Conservation (phyloP, 2,329 filamentous ascomycete species). For the Cladosporium austrohemisphaericum region DNA sequence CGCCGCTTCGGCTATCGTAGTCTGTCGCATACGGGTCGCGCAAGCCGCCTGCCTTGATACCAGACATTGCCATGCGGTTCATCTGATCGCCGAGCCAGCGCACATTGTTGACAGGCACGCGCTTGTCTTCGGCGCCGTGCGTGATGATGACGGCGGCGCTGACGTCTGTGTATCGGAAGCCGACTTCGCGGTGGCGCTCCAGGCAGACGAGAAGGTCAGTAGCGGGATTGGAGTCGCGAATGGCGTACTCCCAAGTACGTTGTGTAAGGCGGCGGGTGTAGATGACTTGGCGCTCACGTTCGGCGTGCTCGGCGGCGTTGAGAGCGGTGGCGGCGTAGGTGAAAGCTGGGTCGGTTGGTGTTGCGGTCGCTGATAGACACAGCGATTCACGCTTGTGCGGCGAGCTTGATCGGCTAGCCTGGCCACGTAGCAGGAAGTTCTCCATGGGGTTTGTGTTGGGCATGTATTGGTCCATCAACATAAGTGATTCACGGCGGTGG, state of each 20-base stretch:
- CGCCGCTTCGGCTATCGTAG: constrained; percentile 35
- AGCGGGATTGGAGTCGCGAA: constrained; percentile 85
- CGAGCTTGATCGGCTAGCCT: constrained; percentile 18
- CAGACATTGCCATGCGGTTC: constrained; percentile 40
- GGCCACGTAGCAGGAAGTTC: constrained; percentile 28
- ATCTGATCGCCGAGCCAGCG: constrained; percentile 92
- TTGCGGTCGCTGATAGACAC: constrained; percentile 31
- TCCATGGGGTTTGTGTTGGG: constrained; percentile 35
- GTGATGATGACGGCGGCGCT: constrained; percentile 88
- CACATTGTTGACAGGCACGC: constrained; percentile 93
- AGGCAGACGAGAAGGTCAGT: constrained; percentile 90
- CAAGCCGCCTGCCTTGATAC: background rate
- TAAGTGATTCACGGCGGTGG: constrained; percentile 44
- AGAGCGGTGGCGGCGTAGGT: constrained; percentile 36
- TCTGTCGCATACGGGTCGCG: background rate
- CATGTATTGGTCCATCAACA: constrained; percentile 48
- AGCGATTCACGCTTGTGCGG: constrained; percentile 22
- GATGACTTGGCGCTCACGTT: constrained; percentile 66
- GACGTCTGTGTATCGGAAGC: constrained; percentile 96
- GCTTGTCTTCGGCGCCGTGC: constrained; percentile 83
- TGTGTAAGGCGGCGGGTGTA: constrained; percentile 87
- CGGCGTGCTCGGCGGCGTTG: constrained; percentile 57
- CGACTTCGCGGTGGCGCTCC: constrained; percentile 84
- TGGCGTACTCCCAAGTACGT: constrained; percentile 90
- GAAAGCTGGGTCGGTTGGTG: constrained; percentile 39